Evolutionary conservation across 2,329 filamentous ascomycete species (phyloP).

Genomic region (Dothideomycetes sp.): DNA sequence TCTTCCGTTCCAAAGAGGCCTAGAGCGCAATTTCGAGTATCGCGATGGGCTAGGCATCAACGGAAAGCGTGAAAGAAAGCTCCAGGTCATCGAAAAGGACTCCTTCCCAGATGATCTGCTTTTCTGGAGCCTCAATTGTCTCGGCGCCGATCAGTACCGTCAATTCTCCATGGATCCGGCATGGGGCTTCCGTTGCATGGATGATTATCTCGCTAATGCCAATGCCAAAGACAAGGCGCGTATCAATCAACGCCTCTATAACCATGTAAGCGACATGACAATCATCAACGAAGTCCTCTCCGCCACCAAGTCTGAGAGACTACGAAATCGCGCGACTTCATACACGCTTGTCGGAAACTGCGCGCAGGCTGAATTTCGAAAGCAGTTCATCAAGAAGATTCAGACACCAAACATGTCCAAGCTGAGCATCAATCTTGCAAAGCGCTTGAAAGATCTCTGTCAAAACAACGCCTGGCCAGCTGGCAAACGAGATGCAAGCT

Average conservation of each 20-base stretch:
- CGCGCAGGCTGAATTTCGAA: too few species aligned
- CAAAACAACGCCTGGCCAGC: too few species aligned
- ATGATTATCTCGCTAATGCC: constrained; percentile 1
- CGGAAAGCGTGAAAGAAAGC: background rate
- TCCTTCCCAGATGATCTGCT: constrained; percentile 2
- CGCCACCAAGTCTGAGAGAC: background rate
- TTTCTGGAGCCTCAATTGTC: constrained; percentile 1
- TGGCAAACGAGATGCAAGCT: too few species aligned
- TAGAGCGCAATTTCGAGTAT: constrained; percentile 2
- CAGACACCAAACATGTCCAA: too few species aligned
- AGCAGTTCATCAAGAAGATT: too few species aligned
- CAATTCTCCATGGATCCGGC: constrained; percentile 3
- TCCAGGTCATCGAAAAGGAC: background rate
- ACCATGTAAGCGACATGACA: constrained; percentile 3
- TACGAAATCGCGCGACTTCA: too few species aligned
- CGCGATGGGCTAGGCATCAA: background rate
- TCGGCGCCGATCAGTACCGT: constrained; percentile 1
- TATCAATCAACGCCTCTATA: background rate
- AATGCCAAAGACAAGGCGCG: background rate
- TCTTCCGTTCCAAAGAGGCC: background rate
- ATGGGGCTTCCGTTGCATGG: background rate
- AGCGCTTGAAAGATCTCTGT: too few species aligned
- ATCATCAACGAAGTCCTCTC: background rate
- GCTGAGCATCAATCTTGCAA: too few species aligned
- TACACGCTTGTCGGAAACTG: too few species aligned